Evolutionary conservation across 352 stramenopile species (phyloP), one percentile per base, ranked within the genome.

Genomic region (Globisporangium acanthophoron): DNA sequence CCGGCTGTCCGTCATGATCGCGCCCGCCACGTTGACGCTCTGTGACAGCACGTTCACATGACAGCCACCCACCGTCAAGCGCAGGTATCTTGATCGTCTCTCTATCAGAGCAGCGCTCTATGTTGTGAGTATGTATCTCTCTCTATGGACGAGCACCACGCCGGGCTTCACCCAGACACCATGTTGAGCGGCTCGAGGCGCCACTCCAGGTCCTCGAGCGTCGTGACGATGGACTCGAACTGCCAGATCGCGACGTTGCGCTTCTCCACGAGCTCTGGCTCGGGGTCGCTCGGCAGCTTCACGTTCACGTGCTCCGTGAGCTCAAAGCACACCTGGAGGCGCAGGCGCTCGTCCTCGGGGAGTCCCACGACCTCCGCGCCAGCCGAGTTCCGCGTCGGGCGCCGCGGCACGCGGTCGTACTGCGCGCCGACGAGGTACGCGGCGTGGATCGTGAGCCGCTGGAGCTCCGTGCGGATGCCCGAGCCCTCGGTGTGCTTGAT

Each of bases 181-280:
- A 54, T 37, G 16, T 54, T 44, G 24, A 54, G 31, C 29, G 49
- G 49, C 33, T 54, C 49, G 37, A 85, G 81, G 20, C 67, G 51
- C 74, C 74, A 85, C 54, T 81, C 74, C 21, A 81, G 51, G 57
- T 79, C 68, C 2, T 79, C 71, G 0, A 72, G 72, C 56, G 73
- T 58, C 9, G 72, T 85, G 20, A 85, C 74, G 3, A 71, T 45
- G 16, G 74, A 81, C 61, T 78, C 72, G 39, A 85, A 85, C 37
- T 69, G 62, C 69, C 67, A 81, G 21, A 58, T 40, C 52, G 52
- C 31, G 24, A 40, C 24, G 52, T 58, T 58, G 13, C 27, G 31
- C 40, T 58, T 58, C 43, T 27, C n/a, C 12, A 58, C n/a, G 11
- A 49, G 21, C 24, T 50, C 37, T 0, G 39, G 39, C 29, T 58